phyloP scores from a whole-genome alignment of 2,329 filamentous ascomycete species.

The Nemania serpens region DNA sequence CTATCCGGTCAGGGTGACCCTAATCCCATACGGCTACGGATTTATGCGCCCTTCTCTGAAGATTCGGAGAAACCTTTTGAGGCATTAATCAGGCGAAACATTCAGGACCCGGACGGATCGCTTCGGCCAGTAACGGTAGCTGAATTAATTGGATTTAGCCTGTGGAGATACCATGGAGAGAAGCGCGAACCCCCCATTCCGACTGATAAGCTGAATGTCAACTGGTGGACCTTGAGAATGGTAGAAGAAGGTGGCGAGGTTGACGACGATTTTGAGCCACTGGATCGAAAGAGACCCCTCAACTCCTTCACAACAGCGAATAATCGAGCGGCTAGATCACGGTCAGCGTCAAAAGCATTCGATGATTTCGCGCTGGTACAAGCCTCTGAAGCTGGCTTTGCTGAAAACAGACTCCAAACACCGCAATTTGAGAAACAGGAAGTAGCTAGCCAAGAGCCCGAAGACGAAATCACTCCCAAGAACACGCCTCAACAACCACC shows the following conservation, averaged over 20 bases:
- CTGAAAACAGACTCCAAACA: constrained; percentile 70
- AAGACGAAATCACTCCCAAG: constrained; percentile 51
- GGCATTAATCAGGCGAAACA: constrained; percentile 70
- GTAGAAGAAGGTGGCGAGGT: constrained; percentile 84
- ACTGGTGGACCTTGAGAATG: constrained; percentile 82
- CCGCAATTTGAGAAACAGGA: constrained; percentile 67
- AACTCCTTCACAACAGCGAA: constrained; percentile 82
- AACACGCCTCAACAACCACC: constrained; percentile 54
- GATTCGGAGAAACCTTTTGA: constrained; percentile 69
- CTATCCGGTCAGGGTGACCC: constrained; percentile 79
- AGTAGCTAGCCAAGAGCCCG: constrained; percentile 42
- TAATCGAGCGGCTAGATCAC: constrained; percentile 64
- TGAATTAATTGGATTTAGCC: constrained; percentile 78
- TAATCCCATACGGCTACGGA: constrained; percentile 74
- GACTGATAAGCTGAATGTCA: constrained; percentile 72
- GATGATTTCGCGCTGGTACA: constrained; percentile 82
- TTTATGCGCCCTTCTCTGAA: constrained; percentile 75
- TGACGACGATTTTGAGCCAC: constrained; percentile 81
- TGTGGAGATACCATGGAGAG: constrained; percentile 80
- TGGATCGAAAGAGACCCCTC: constrained; percentile 75
- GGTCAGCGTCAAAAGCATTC: constrained; percentile 76
- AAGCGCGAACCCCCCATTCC: constrained; percentile 70
- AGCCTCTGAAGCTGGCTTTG: constrained; percentile 69
- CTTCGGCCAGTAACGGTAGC: constrained; percentile 71
- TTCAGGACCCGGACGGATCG: constrained; percentile 68